Evolutionary conservation across 768 basidiomycete genomes (phyloP).

Genomic region (Lactarius hatsudake): DNA sequence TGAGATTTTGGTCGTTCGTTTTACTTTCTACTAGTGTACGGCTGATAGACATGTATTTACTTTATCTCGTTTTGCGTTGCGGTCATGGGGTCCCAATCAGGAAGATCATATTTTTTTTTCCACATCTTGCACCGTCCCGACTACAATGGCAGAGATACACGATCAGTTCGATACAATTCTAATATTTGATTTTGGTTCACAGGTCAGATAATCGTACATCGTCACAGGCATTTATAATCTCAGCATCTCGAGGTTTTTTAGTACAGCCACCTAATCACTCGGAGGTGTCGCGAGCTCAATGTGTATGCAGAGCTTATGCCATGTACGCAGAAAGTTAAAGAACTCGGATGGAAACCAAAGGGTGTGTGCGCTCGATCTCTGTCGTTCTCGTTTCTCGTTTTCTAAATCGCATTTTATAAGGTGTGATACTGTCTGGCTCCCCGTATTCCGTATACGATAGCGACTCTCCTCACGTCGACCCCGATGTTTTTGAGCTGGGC

Average conservation of each 20-base stretch:
- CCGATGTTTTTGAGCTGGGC: conserved; percentile 80
- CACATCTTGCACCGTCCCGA: not conserved
- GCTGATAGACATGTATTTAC: not conserved
- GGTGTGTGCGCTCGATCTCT: conserved; percentile 44
- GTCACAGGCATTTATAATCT: conserved; percentile 2
- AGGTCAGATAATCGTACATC: conserved; percentile 48
- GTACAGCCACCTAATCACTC: conserved; percentile 97
- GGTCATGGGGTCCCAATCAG: conserved; percentile 7
- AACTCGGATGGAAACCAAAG: conserved; percentile 91
- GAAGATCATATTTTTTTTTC: not conserved
- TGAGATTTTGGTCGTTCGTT: conserved; percentile 6
- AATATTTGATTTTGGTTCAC: conserved; percentile 96
- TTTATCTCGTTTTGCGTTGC: not conserved
- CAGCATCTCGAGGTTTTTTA: conserved; percentile 35
- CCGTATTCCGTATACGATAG: conserved; percentile 97
- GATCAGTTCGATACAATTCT: conserved; percentile 94
- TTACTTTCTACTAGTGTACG: not conserved
- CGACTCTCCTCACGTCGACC: conserved; percentile 92
- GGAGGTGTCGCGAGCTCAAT: conserved; percentile 95
- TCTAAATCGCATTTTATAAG: too few relatives aligned
- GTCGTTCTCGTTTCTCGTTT: not conserved
- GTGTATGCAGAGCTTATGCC: conserved; percentile 98
- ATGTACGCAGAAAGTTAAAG: conserved; percentile 86
- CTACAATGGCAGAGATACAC: conserved; percentile 79
- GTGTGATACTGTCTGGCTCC: conserved; percentile 95